A percentile compares a stretch with the other conserved stretches of the same genome.
Evolutionary conservation across 2,329 filamentous ascomycete species (phyloP).

Genomic region (Phyllosticta paracitricarpa): DNA sequence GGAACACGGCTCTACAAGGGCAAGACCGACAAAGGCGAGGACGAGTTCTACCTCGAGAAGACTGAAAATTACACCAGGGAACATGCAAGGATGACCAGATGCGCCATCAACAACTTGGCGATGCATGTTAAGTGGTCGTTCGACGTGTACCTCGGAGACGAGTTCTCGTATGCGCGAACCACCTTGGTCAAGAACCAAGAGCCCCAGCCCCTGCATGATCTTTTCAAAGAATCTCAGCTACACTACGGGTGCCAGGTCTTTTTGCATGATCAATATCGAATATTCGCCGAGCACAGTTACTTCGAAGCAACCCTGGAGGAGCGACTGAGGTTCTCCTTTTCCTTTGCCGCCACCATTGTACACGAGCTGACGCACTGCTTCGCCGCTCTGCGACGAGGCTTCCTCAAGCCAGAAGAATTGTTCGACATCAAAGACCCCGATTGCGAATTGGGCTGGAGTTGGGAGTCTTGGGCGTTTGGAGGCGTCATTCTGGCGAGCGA

Average conservation of each 20-base stretch:
- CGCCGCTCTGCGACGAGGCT: slow-evolving; percentile 22
- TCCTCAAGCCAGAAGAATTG: slow-evolving; percentile 18
- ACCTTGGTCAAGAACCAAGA: background rate
- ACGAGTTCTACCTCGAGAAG: background rate
- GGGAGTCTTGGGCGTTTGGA: slow-evolving; percentile 29
- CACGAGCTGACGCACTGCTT: slow-evolving; percentile 27
- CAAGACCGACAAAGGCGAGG: background rate
- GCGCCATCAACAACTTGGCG: background rate
- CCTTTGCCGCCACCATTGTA: slow-evolving; percentile 20
- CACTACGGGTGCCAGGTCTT: background rate
- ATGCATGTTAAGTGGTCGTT: background rate
- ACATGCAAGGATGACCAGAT: background rate
- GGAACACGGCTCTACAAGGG: background rate
- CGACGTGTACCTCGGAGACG: background rate
- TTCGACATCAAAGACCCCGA: slow-evolving; percentile 18
- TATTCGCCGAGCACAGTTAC: background rate
- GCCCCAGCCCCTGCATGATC: background rate
- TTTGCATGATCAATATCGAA: background rate
- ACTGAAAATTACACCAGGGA: background rate
- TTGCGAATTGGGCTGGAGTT: slow-evolving; percentile 25
- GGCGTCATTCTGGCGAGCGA: slow-evolving; percentile 23
- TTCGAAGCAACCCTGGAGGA: background rate
- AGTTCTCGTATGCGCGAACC: background rate
- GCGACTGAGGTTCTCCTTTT: slow-evolving; percentile 25
- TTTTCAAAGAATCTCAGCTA: background rate